These are phyloP conservation scores for Mycena indigotica DNA, from an alignment of 768 basidiomycete species.

Conservation along the genomic window DNA sequence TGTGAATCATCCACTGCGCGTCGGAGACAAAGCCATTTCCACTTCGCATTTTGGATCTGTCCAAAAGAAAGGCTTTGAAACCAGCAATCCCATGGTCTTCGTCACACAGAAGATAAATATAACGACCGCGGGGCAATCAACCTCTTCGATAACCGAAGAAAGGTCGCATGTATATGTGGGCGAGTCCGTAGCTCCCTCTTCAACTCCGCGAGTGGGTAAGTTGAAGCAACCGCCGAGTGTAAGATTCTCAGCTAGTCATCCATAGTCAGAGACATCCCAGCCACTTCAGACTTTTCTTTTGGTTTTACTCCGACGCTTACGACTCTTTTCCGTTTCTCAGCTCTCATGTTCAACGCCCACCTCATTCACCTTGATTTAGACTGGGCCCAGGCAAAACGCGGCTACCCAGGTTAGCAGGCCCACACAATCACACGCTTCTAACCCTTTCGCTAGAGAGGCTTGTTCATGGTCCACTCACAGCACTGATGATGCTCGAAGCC, in stretches of 20 bases:
- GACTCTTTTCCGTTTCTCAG: slow-evolving; percentile 84
- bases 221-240: slow-evolving; percentile 4
- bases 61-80: slow-evolving; percentile 67
- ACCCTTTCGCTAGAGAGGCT: slow-evolving; percentile 58
- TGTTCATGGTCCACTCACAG: slow-evolving; percentile 85
- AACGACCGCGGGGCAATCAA: slow-evolving; percentile 42
- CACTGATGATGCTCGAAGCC: slow-evolving; percentile 74
- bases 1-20: slow-evolving; percentile 43
- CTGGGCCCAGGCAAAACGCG: slow-evolving; percentile 66
- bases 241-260: neutral
- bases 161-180: slow-evolving; percentile 68
- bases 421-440: neutral
- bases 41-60: slow-evolving; percentile 51
- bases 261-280: slow-evolving; percentile 55
- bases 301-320: slow-evolving; percentile 66
- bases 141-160: slow-evolving; percentile 61
- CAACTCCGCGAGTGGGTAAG: slow-evolving; percentile 47
- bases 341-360: slow-evolving; percentile 85
- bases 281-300: slow-evolving; percentile 59
- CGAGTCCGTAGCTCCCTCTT: slow-evolving; percentile 32
- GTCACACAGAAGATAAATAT: slow-evolving; percentile 66
- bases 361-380: slow-evolving; percentile 81
- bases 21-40: slow-evolving; percentile 56
- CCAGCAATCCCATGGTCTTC: slow-evolving; percentile 70
- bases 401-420: slow-evolving; percentile 61